Evolutionary conservation across 169 alveolate species (phyloP), one percentile per base, ranked within the genome.

Genomic region (Eimeria sp.): DNA sequence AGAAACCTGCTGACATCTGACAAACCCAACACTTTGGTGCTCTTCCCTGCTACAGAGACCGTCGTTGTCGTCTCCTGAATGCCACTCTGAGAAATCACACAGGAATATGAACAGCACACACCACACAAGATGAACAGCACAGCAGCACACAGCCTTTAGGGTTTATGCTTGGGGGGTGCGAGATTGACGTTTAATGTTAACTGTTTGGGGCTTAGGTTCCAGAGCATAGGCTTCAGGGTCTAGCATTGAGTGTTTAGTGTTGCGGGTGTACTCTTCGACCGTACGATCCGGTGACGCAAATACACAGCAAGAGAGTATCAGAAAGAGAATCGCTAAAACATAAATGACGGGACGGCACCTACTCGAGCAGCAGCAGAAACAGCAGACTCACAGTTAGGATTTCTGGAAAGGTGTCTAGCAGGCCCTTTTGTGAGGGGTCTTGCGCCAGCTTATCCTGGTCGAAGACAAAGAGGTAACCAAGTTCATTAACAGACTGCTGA

Each of bases 351-450:
- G 14, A 51, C 57, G 16, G 16, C 84, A 75, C 11, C 84, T 27
- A 13, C 7, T 3, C n/a, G 54, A 43, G 89, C 3, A 49, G 89
- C 89, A 47, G 34, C 1, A 43, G 67, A 34, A 78, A 25, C 57
- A 78, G 49, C 57, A 78, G 4, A 14, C 89, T 45, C 65, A 78
- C 89, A 61, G 7, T 14, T 5, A 78, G 65, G 34, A 78, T 30
- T 14, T 78, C 89, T 45, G 89, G 89, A 30, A 78, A 78, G 2
- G 89, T 78, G 67, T 78, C 65, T 14, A 78, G 45, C 27, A 78
- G 34, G 34, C 14, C 13, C 16, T 9, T 11, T 13, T 22, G 2
- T 9, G 22, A 14, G 34, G 89, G 65, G 34, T 49, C 25, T 13
- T 14, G 5, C 67, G 40, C 25, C 22, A 78, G 14, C 65, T 43